A percentile compares a stretch with the other conserved stretches of the same genome.
Evolutionary conservation across 2,329 filamentous ascomycete genomes (phyloP).

Genomic region (Hypoxylon sp.): DNA sequence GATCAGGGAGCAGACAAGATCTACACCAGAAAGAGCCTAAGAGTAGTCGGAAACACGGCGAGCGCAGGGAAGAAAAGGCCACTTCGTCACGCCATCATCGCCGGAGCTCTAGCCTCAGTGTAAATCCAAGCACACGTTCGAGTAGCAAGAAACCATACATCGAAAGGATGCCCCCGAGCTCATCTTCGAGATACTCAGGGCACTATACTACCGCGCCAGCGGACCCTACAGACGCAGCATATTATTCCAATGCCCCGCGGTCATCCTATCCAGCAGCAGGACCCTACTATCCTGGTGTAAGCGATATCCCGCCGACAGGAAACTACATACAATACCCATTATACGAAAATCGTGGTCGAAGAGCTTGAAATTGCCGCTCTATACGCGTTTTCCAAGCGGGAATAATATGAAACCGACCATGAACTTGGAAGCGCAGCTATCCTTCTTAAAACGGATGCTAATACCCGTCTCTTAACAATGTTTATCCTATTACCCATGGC

Average conservation of each 20-base stretch:
- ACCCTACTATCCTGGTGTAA: conserved; percentile 14
- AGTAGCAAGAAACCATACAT: conserved; percentile 44
- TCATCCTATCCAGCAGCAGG: conserved; percentile 18
- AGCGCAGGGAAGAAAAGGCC: conserved; percentile 31
- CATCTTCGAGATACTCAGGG: conserved; percentile 22
- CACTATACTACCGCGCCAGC: conserved; percentile 32
- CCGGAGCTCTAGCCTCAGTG: conserved; percentile 37
- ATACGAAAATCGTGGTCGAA: conserved; percentile 25
- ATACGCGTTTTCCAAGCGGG: neutral
- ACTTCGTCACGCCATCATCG: conserved; percentile 30
- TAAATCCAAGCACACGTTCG: conserved; percentile 26
- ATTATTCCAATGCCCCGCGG: conserved; percentile 34
- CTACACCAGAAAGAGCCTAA: conserved; percentile 27
- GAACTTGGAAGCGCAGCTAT: conserved; percentile 14
- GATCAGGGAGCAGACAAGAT: conserved; percentile 38
- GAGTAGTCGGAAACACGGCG: conserved; percentile 30
- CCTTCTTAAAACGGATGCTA: conserved; percentile 18
- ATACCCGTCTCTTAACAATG: conserved; percentile 20
- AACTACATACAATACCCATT: conserved; percentile 41
- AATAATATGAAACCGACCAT: conserved; percentile 1
- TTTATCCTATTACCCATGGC: conserved; percentile 11
- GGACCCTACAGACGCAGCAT: conserved; percentile 21
- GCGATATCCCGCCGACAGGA: conserved; percentile 8
- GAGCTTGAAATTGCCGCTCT: conserved; percentile 5
- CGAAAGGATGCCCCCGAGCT: conserved; percentile 41